These are phyloP conservation scores for Phytophthora sansomeana DNA, from an alignment of 352 stramenopile genomes.

Conservation along the genomic window DNA sequence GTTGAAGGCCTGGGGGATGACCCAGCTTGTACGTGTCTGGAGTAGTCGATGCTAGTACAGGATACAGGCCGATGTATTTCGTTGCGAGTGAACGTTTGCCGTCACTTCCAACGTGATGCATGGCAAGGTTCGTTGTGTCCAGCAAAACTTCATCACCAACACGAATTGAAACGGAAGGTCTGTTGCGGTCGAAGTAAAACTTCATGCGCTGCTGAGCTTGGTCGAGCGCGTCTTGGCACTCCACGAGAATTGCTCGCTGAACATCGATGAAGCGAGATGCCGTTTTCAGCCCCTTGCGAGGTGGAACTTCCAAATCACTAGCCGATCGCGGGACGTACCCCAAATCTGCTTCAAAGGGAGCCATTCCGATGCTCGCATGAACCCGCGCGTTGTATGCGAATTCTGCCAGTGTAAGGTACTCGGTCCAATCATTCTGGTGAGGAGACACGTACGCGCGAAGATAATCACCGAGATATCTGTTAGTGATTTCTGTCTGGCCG, in stretches of 20 bases:
- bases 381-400: slow-evolving; percentile 10
- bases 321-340: slow-evolving; percentile 4
- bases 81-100: slow-evolving; percentile 1
- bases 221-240: too few species aligned
- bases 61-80: slow-evolving; percentile 6
- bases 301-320: slow-evolving; percentile 7
- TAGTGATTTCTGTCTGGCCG: slow-evolving; percentile 13
- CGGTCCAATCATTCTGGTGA: too few species aligned
- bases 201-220: too few species aligned
- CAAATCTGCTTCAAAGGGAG: slow-evolving; percentile 9
- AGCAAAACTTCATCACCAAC: too few species aligned
- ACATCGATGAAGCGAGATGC: slow-evolving; percentile 8
- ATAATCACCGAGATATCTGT: slow-evolving; percentile 7
- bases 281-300: too few species aligned
- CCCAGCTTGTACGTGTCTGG: slow-evolving; percentile 9
- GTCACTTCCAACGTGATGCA: slow-evolving; percentile 6
- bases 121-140: slow-evolving; percentile 8
- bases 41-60: neutral
- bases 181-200: too few species aligned
- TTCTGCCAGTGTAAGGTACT: too few species aligned
- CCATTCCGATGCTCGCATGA: slow-evolving; percentile 4
- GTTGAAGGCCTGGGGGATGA: too few species aligned
- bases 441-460: too few species aligned
- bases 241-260: too few species aligned
- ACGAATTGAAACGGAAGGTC: too few species aligned